Evolutionary conservation across 805 yeast genomes (phyloP), one percentile per base, ranked within the genome.

Genomic region (Metschnikowia gelsemii): DNA sequence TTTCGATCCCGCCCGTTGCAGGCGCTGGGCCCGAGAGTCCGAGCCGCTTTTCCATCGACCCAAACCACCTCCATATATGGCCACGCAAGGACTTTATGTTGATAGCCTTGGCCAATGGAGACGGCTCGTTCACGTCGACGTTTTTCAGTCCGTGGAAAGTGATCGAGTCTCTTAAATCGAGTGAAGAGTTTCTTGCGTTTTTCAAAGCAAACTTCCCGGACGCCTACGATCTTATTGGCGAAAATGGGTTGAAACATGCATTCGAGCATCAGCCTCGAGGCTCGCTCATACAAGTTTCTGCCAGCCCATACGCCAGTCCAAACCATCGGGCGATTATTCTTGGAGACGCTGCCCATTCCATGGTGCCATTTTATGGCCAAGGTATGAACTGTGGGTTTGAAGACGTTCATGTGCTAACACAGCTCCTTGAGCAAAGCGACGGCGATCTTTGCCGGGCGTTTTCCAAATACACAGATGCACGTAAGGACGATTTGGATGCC

Each of bases 291-390:
- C 87, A 86, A 46, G 75, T 86, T 6, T 75, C 74, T 34, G 82
- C 87, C 51, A 65, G 66, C 36, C 88, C 91, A 2, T 90, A 87
- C 63, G 78, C 87, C 56, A 73, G 70, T 42, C 70, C 72, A 33
- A 61, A 70, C 30, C 85, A 80, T 34, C 75, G 76, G 43, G 81
- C 81, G 12, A 66, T 90, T 8, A 64, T 90, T 9, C 64, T 90
- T 21, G 97, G 97, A 5, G 97, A 90, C 61, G 96, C 97, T 0
- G 95, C 97, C 0, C 97, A 90, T 64, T 80, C 93, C 21, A 90
- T 89, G 96, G 97, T 90, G 5, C 97, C 97, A n/a, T 90, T 90
- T 61, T 90, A 89, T 58, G 97, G 97, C 8, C 97, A 90, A 61
- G 97, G 97, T 4, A 84, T 90, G 91, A 90, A 90, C 61, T 87